Evolutionary conservation across 73 alveolate genomes (phyloP).

Genomic region (Diophrys sp.): DNA sequence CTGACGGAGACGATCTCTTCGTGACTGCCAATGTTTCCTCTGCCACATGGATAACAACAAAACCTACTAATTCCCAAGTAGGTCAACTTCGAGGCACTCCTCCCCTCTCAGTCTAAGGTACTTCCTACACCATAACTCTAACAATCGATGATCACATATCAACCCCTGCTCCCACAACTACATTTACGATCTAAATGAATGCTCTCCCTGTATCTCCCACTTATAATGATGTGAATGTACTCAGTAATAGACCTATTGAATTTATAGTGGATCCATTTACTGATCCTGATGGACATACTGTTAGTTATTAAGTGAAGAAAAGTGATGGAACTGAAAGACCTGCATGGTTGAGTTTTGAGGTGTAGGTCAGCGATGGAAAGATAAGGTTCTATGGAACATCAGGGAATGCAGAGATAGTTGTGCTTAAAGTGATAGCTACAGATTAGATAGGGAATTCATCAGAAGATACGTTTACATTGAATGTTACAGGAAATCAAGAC

Average conservation of each 20-base stretch:
- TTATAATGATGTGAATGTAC: slow-evolving; percentile 2
- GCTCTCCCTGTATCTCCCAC: slow-evolving; percentile 8
- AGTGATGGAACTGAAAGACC: background rate
- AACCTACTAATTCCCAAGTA: background rate
- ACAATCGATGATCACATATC: background rate
- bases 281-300: background rate
- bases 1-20: slow-evolving; percentile 2
- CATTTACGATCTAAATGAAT: slow-evolving; percentile 2
- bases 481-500: background rate
- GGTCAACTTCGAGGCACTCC: background rate
- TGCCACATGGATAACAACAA: background rate
- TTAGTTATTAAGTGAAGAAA: too few species aligned
- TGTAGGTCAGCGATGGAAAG: background rate
- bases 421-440: background rate
- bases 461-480: background rate
- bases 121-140: background rate
- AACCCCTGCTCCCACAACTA: background rate
- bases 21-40: background rate
- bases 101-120: background rate
- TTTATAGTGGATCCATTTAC: background rate
- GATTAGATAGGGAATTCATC: background rate
- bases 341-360: background rate
- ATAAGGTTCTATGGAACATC: background rate
- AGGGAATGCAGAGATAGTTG: background rate
- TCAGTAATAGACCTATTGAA: background rate